phyloP scores from a whole-genome alignment of 352 stramenopile species.

The Globisporangium irregulare region DNA sequence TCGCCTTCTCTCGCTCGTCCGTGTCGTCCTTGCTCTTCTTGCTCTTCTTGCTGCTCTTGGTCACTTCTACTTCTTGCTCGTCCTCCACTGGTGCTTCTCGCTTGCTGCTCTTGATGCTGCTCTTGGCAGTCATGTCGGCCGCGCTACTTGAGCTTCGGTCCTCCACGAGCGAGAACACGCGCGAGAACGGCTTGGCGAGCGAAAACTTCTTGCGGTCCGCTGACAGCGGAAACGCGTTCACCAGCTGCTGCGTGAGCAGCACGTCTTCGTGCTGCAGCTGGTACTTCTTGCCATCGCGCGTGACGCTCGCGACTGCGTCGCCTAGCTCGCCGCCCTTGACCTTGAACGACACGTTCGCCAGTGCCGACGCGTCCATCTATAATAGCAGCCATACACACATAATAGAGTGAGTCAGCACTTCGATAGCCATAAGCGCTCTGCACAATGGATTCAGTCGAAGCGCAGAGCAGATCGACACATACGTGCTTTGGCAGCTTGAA shows the following conservation, averaged over 20 bases:
- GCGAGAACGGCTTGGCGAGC: slow-evolving; percentile 70
- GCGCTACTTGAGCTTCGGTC: slow-evolving; percentile 21
- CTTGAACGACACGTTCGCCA: slow-evolving; percentile 73
- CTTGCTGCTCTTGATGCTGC: slow-evolving; percentile 4
- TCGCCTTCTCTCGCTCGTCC: slow-evolving; percentile 26
- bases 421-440: background rate
- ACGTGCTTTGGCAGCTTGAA: slow-evolving; percentile 84
- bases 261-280: slow-evolving; percentile 53
- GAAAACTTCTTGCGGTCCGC: slow-evolving; percentile 57
- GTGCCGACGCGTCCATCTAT: slow-evolving; percentile 63
- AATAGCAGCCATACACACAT: background rate
- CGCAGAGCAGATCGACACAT: slow-evolving; percentile 20
- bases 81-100: slow-evolving; percentile 26
- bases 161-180: slow-evolving; percentile 71
- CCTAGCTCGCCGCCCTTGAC: slow-evolving; percentile 34
- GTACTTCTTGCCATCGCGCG: slow-evolving; percentile 48
- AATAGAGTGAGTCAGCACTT: background rate
- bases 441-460: background rate
- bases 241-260: slow-evolving; percentile 68
- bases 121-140: background rate
- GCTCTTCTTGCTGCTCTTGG: slow-evolving; percentile 52
- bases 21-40: slow-evolving; percentile 42
- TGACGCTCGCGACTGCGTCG: slow-evolving; percentile 40
- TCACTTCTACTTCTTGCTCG: slow-evolving; percentile 20
- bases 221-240: slow-evolving; percentile 66